Evolutionary conservation across 495 filamentous ascomycete genomes (phyloP), one percentile per base, ranked within the genome.

Genomic region (Hypoxylon fragiforme): DNA sequence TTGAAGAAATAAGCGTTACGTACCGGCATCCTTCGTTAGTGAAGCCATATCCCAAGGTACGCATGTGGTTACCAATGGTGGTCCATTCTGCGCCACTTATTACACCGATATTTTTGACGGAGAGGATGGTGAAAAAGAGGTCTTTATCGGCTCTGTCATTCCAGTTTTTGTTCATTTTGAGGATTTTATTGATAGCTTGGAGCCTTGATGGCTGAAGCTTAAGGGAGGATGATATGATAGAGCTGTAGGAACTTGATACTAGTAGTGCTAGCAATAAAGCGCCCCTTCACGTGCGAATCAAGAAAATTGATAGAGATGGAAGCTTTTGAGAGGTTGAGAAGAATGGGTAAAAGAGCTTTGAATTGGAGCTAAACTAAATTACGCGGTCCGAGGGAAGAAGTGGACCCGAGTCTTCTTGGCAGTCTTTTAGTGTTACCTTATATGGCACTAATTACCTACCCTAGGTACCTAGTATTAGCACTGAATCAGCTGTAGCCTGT

Each of bases 1-100:
- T 18, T 49, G 13, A 47, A 45, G 32, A 35, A 44, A 42, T 20
- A 28, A 37, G 31, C 38, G 43, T 32, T 38, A 73, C 75, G 71
- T 58, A 79, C 76, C 76, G 76, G 43, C 76, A 79, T 68, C 76
- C 76, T 54, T 79, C 76, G 65, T 79, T 79, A 2, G 76, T 79
- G 56, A 79, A 79, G 57, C 75, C 75, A 28, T 79, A 79, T 49
- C 76, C 76, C 30, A 78, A 32, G 11, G 66, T 60, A 37, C 76
- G 71, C 76, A 79, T 78, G 43, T 74, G 68, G 55, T 76, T 77
- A 40, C 76, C 76, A 32, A 79, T 79, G 8, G 73, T 78, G 12
- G 67, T 72, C 76, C 76, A 79, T 71, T 79, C 76, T 13, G 68
- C 59, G 35, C 76, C 76, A 67, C 76, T 79, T 66, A 79, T 79